phyloP scores from a whole-genome alignment of 768 basidiomycete species.

The Mycena galopus region DNA sequence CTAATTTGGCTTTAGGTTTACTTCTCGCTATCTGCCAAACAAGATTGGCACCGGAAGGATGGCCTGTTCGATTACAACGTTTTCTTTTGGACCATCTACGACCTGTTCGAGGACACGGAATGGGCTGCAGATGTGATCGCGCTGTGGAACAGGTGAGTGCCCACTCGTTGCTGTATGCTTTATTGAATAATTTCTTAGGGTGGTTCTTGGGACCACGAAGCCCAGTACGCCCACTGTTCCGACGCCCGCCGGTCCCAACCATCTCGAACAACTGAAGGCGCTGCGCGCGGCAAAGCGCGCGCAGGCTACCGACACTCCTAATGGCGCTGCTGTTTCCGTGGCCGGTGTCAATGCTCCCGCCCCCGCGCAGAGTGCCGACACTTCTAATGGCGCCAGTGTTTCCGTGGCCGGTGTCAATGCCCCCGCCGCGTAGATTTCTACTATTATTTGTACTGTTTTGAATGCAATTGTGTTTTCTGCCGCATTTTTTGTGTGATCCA shows the following conservation, averaged over 20 bases:
- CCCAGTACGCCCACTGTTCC: neutral
- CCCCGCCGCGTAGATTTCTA: neutral
- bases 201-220: too few species aligned
- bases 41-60: neutral
- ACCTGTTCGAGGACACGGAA: neutral
- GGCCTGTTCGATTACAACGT: conserved; percentile 17
- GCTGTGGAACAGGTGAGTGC: too few species aligned
- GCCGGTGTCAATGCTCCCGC: neutral
- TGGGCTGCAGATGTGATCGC: neutral
- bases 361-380: too few species aligned
- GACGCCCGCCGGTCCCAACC: neutral
- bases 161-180: too few species aligned
- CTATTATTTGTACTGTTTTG: neutral
- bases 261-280: conserved; percentile 1
- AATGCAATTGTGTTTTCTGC: neutral
- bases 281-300: neutral
- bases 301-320: neutral
- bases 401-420: too few species aligned
- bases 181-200: too few species aligned
- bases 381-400: too few species aligned
- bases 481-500: neutral
- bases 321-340: neutral
- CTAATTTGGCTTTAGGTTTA: conserved; percentile 2
- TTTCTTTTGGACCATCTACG: conserved; percentile 15
- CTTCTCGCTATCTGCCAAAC: conserved; percentile 11